phyloP scores from a whole-genome alignment of 2,329 filamentous ascomycete species.

The Fragosphaeria purpurea region DNA sequence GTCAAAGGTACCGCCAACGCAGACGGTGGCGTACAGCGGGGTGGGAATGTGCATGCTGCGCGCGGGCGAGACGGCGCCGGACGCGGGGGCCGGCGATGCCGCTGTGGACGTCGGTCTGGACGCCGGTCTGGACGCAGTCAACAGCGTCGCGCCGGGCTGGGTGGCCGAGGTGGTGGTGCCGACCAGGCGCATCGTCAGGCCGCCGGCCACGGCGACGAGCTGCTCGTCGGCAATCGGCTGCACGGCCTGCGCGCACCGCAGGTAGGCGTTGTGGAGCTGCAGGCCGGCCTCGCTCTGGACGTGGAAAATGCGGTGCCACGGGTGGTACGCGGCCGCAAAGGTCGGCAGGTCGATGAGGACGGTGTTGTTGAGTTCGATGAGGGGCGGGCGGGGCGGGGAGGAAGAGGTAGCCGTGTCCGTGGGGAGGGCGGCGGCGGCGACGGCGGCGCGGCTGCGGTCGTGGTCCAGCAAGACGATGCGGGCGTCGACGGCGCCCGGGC shows the following conservation, averaged over 20 bases:
- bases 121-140: no score
- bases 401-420: conserved; percentile 1
- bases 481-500: conserved; percentile 62
- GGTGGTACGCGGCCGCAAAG: conserved; percentile 37
- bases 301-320: conserved; percentile 58
- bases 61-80: neutral
- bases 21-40: conserved; percentile 49
- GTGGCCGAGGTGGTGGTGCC: neutral
- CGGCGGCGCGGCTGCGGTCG: conserved; percentile 20
- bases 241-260: conserved; percentile 34
- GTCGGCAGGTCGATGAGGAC: conserved; percentile 29
- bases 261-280: conserved; percentile 41
- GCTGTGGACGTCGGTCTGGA: no score
- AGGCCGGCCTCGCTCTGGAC: conserved; percentile 56
- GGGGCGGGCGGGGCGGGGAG: conserved; percentile 26
- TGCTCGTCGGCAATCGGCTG: conserved; percentile 40
- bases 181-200: conserved; percentile 30
- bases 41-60: conserved; percentile 12
- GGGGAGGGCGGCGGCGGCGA: no score
- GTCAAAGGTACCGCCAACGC: conserved; percentile 90
- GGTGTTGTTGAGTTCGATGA: conserved; percentile 33
- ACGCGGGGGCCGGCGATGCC: neutral
- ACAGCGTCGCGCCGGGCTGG: conserved; percentile 1
- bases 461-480: conserved; percentile 66
- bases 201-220: conserved; percentile 41